A percentile compares a stretch with the other conserved stretches of the same genome.
phyloP scores from a whole-genome alignment of 345 rosid genomes.

The Passiflora organensis region DNA sequence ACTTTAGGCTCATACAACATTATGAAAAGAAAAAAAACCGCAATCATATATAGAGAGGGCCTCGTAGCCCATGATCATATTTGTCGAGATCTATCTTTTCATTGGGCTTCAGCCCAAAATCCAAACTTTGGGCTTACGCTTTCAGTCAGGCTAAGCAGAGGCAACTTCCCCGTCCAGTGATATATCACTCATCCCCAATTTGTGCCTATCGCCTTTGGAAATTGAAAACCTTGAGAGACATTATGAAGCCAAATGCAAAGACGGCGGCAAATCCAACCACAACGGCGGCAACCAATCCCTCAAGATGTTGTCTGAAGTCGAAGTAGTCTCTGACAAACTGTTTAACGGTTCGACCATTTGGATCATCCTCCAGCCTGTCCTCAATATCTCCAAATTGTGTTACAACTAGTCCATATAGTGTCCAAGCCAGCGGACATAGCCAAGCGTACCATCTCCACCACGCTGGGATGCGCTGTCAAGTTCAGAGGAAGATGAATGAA shows the following conservation, averaged over 20 bases:
- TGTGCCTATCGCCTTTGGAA: constrained; percentile 38
- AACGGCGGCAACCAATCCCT: constrained; percentile 25
- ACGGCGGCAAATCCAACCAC: constrained; percentile 21
- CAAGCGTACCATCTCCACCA: constrained; percentile 46
- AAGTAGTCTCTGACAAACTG: constrained; percentile 35
- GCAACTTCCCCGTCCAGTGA: too few species aligned
- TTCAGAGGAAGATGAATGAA: not conserved
- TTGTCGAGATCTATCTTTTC: not conserved
- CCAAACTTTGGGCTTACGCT: too few species aligned
- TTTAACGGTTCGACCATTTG: constrained; percentile 35
- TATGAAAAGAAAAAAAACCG: too few species aligned
- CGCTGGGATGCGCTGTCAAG: constrained; percentile 32
- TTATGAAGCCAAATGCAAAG: constrained; percentile 30
- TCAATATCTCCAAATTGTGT: constrained; percentile 44
- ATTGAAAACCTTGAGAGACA: constrained; percentile 28
- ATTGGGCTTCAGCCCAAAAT: not conserved
- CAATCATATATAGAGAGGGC: too few species aligned
- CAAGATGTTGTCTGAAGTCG: constrained; percentile 36
- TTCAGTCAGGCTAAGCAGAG: too few species aligned
- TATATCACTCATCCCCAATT: too few species aligned
- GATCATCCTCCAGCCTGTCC: constrained; percentile 33
- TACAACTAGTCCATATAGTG: constrained; percentile 30
- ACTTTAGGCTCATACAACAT: too few species aligned
- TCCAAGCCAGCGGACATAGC: constrained; percentile 43
- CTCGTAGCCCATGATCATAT: too few species aligned